A percentile compares a stretch with the other conserved stretches of the same genome.
These are phyloP conservation scores for Vanrija humicola DNA, from an alignment of 1,284 basidiomycete species.

Conservation along the genomic window DNA sequence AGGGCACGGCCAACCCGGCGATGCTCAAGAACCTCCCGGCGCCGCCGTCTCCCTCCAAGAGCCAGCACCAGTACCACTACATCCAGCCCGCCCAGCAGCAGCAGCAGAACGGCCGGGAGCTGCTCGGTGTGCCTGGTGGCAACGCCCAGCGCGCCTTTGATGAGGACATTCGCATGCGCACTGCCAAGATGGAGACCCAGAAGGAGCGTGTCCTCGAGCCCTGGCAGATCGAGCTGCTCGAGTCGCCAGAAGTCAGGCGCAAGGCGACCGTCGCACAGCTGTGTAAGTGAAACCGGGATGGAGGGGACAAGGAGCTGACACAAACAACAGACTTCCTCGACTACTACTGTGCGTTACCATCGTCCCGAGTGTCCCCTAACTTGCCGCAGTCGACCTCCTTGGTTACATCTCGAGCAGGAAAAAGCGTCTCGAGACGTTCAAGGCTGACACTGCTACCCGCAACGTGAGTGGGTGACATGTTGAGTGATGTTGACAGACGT, in stretches of 20 bases:
- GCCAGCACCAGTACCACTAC: constrained; percentile 16
- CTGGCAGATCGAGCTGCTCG: constrained; percentile 80
- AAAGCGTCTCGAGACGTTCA: constrained; percentile 73
- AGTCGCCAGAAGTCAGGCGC: constrained; percentile 77
- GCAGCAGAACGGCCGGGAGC: constrained; percentile 14
- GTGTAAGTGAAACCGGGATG: constrained; percentile 55
- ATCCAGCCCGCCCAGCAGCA: constrained; percentile 9
- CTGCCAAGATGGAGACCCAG: constrained; percentile 31
- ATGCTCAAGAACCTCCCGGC: constrained; percentile 56
- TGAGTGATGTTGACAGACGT: not conserved
- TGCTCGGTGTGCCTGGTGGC: constrained; percentile 4
- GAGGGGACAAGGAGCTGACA: not conserved
- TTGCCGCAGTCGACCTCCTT: constrained; percentile 63
- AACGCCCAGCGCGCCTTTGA: constrained; percentile 17
- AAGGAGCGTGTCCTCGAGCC: constrained; percentile 54
- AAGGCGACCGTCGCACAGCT: constrained; percentile 94
- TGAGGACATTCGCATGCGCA: constrained; percentile 46
- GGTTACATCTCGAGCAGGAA: constrained; percentile 81
- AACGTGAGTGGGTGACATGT: constrained; percentile 49
- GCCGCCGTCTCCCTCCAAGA: not conserved
- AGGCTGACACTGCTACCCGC: constrained; percentile 71
- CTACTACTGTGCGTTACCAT: constrained; percentile 63
- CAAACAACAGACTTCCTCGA: constrained; percentile 72
- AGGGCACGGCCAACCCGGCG: constrained; percentile 39
- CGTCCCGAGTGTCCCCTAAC: constrained; percentile 2